A percentile compares a stretch with the other conserved stretches of the same genome.
phyloP scores from a whole-genome alignment of 176 grass and related monocot species.

The Stipa capillata region DNA sequence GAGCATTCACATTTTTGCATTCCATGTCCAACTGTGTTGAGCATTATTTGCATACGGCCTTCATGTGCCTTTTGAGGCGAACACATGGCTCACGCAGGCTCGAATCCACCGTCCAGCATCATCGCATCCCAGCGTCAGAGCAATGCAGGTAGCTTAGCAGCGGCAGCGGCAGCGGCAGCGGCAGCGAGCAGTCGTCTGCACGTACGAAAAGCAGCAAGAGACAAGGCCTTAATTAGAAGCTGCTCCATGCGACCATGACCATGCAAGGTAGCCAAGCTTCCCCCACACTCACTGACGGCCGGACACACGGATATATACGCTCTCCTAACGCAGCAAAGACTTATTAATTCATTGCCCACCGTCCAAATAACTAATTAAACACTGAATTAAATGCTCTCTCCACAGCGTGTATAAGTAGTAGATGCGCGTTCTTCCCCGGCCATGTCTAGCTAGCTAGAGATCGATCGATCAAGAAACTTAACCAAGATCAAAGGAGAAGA shows the following conservation, averaged over 20 bases:
- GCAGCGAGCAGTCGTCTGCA: not conserved
- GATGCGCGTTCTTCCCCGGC: not conserved
- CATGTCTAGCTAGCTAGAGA: not conserved
- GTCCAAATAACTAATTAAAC: not conserved
- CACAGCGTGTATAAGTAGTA: not conserved
- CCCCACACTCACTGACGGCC: not conserved
- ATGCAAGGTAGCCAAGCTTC: slow-evolving; percentile 3
- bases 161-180: not conserved
- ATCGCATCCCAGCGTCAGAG: not conserved
- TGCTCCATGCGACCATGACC: not conserved
- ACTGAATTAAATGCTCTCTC: slow-evolving; percentile 11
- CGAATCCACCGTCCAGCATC: too few species aligned
- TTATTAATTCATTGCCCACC: slow-evolving; percentile 42
- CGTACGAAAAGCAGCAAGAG: not conserved
- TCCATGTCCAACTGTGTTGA: not conserved
- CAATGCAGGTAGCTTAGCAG: not conserved
- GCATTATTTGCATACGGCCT: not conserved
- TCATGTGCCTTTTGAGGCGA: not conserved
- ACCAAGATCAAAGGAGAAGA: not conserved
- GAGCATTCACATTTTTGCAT: not conserved
- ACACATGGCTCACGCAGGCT: not conserved
- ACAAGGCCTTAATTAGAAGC: not conserved
- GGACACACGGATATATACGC: not conserved
- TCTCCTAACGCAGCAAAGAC: not conserved
- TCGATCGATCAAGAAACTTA: not conserved